Evolutionary conservation across 371 early-diverging fungal genomes (phyloP).

Genomic region (Mortierella sp.): DNA sequence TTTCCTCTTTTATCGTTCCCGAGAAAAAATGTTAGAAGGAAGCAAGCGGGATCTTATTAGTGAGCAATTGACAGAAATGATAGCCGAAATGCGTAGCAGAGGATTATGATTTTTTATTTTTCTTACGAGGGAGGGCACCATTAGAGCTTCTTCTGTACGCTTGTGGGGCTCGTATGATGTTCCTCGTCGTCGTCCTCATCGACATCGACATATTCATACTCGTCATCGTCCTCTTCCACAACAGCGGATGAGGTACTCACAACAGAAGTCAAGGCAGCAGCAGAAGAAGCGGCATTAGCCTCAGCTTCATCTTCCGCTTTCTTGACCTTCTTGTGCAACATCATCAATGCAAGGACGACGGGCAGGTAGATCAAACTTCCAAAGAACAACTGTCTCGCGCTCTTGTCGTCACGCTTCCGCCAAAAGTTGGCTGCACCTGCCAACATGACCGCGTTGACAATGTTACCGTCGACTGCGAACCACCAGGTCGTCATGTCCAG

Average conservation of each 20-base stretch:
- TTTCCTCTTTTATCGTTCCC: conserved; percentile 12
- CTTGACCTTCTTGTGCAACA: conserved; percentile 83
- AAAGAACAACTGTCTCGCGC: conserved; percentile 92
- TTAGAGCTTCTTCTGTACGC: conserved; percentile 10
- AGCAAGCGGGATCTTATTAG: not conserved
- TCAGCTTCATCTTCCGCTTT: conserved; percentile 12
- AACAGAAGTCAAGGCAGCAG: not conserved
- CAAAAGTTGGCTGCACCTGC: conserved; percentile 83
- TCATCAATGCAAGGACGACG: conserved; percentile 84
- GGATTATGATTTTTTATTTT: not conserved
- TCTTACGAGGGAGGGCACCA: not conserved
- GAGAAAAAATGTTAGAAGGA: conserved; percentile 6
- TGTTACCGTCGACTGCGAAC: conserved; percentile 83
- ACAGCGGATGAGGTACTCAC: not conserved
- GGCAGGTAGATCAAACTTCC: conserved; percentile 92
- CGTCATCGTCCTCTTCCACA: conserved; percentile 53
- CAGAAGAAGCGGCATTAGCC: not conserved
- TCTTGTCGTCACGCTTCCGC: conserved; percentile 81
- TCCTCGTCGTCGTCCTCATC: conserved; percentile 52
- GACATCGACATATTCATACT: conserved; percentile 50
- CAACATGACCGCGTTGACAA: conserved; percentile 82
- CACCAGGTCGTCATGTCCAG: conserved; percentile 85
- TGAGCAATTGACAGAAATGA: not conserved
- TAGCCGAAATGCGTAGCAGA: too few species aligned
- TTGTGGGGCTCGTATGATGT: conserved; percentile 5